Conservation (phyloP, 2,329 filamentous ascomycete species). For the Aspergillus sp. region DNA sequence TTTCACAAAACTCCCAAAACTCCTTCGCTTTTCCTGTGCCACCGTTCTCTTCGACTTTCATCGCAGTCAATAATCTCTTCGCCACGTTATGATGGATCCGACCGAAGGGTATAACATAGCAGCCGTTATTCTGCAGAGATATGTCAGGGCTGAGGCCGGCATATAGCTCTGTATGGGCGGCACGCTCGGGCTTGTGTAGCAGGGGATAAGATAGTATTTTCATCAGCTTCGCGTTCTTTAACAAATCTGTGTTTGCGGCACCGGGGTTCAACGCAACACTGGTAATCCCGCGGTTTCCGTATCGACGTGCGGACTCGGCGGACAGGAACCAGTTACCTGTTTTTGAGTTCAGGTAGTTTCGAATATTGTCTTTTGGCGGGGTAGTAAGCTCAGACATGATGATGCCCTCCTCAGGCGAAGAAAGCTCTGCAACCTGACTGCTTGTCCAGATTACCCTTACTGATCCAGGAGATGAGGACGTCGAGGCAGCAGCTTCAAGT, state of each 20-base stretch:
- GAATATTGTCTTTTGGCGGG: constrained; percentile 1
- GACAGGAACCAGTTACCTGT: constrained; percentile 32
- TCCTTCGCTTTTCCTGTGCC: constrained; percentile 6
- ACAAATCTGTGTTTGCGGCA: constrained; percentile 4
- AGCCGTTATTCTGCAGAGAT: constrained; percentile 10
- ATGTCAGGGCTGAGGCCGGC: constrained; percentile 1
- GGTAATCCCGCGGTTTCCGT: constrained; percentile 30
- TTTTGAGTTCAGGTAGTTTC: constrained; percentile 40
- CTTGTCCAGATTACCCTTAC: constrained; percentile 40
- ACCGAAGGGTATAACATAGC: constrained; percentile 12
- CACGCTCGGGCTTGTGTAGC: constrained; percentile 2
- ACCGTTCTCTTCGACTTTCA: constrained; percentile 3
- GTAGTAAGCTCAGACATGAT: constrained; percentile 9
- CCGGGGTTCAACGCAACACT: constrained; percentile 26
- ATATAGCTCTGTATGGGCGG: constrained; percentile 8
- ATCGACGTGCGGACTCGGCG: constrained; percentile 27
- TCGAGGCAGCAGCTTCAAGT: constrained; percentile 26
- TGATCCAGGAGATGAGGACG: constrained; percentile 12
- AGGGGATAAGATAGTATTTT: constrained; percentile 6
- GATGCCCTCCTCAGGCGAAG: constrained; percentile 10
- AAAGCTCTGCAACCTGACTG: constrained; percentile 21
- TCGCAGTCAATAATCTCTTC: neutral
- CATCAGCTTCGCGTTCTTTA: constrained; percentile 5
- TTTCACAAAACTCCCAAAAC: constrained; percentile 12
- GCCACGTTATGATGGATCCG: constrained; percentile 11